Base-by-base conservation (phyloP, 202 grass and related monocot species). In the Alloteropsis angusta region DNA sequence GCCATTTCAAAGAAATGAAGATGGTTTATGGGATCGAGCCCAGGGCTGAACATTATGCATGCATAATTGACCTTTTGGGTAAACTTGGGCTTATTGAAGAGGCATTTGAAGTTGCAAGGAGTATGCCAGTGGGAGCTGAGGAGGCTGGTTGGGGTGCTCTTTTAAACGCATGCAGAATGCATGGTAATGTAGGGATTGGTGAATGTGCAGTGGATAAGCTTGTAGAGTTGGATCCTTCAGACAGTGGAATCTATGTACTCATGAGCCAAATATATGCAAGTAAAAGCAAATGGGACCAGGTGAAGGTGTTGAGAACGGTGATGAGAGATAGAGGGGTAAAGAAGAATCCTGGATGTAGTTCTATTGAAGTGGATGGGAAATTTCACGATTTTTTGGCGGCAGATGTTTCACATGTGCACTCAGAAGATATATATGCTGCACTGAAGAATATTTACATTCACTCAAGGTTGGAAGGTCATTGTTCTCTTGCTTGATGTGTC, bases 171-270 rank as follows among this genome's bases (percentile, higher is more conserved):
- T 90, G 80, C 54, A 84, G 82, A 74, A 90, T 90, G 60, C 83
- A 93, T 54, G 80, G 83, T 22, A 93, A 90, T 72, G 34, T 88
- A 53, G 83, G 86, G 61, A 81, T 90, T 68, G 91, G 80, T 7
- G 82, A 85, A 72, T 79, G 6, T 74, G 88, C 85, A 56, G 88
- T 61, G 34, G 76, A 88, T 37, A 93, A 84, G 54, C 88, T 90
- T 52, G 58, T 78, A 71, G 68, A 41, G 53, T 52, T 90, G 18
- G 36, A 93, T 71, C 83, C 91, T 75, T 66, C 61, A 26, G 88
- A 88, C 61, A 88, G 88, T 86, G 85, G 88, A 86, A 88, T 90
- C 38, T 90, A 93, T 88, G 67, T 84, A 67, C 88, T 90, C 22
- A 82, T 90, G 76, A 80, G 82, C 53, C 83, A 88, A 50, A 81